These are phyloP conservation scores for Neohortaea acidophila DNA, from an alignment of 495 filamentous ascomycete species.

Conservation along the genomic window DNA sequence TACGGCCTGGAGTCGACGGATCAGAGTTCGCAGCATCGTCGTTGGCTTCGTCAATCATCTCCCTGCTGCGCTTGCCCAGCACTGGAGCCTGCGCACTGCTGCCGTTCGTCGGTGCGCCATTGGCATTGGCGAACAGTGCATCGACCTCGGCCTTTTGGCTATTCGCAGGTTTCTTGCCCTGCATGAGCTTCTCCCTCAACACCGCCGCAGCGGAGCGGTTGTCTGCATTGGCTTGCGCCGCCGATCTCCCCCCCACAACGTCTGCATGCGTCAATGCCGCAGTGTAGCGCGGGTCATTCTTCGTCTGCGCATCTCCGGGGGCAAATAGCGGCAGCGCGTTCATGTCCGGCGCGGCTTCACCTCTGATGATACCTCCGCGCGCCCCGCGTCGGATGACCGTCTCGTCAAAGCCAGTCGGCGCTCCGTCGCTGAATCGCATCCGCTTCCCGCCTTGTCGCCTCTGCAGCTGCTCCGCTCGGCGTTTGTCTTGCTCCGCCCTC, in stretches of 20 bases:
- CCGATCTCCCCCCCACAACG: constrained; percentile 27
- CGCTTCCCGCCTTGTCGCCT: constrained; percentile 37
- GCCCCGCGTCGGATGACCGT: constrained; percentile 13
- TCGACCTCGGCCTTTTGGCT: constrained; percentile 13
- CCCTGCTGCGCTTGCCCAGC: constrained; percentile 14
- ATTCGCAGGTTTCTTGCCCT: constrained; percentile 25
- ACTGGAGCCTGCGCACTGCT: not conserved
- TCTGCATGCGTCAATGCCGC: constrained; percentile 15
- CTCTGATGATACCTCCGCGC: constrained; percentile 11
- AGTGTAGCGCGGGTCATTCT: constrained; percentile 10
- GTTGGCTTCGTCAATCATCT: constrained; percentile 14
- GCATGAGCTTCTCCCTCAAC: constrained; percentile 65
- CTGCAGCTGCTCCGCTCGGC: constrained; percentile 57
- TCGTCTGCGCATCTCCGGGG: constrained; percentile 16
- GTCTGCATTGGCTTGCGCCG: constrained; percentile 58
- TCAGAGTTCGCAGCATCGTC: constrained; percentile 10
- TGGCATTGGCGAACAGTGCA: constrained; percentile 8
- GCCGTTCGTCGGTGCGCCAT: not conserved
- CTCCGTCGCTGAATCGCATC: constrained; percentile 12
- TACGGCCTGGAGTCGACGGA: constrained; percentile 42
- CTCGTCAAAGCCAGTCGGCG: constrained; percentile 10
- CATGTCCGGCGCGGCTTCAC: constrained; percentile 15
- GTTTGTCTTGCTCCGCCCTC: constrained; percentile 58
- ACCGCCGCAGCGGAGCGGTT: constrained; percentile 91
- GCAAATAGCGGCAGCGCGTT: constrained; percentile 19